Evolutionary conservation across 305 asterid genomes (phyloP).

Genomic region (Fraxinus sp.): DNA sequence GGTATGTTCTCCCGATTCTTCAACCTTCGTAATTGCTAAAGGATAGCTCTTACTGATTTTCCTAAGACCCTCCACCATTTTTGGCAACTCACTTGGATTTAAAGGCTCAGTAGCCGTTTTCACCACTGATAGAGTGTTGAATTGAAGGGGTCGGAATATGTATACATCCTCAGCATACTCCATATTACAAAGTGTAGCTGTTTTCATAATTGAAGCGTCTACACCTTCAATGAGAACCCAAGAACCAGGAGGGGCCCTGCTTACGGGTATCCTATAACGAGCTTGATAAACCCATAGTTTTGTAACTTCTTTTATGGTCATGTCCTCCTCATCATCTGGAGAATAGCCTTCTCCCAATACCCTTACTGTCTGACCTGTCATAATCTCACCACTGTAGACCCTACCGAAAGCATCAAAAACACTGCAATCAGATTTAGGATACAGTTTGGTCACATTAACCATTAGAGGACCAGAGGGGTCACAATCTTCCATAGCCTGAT

Average conservation of each 20-base stretch:
- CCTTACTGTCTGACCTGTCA: slow-evolving; percentile 86
- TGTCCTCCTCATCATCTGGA: slow-evolving; percentile 98
- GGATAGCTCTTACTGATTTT: slow-evolving; percentile 99
- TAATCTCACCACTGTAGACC: slow-evolving; percentile 91
- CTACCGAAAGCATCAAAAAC: slow-evolving; percentile 97
- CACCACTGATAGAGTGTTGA: slow-evolving; percentile 95
- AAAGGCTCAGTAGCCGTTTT: slow-evolving; percentile 97
- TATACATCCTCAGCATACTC: slow-evolving; percentile 77
- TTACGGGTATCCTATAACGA: slow-evolving; percentile 91
- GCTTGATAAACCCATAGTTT: slow-evolving; percentile 98
- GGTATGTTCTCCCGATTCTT: slow-evolving; percentile 97
- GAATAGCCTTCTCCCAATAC: slow-evolving; percentile 98
- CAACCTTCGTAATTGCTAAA: slow-evolving; percentile 92
- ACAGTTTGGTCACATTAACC: slow-evolving; percentile 87
- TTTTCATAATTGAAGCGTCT: slow-evolving; percentile 98
- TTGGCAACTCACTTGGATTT: slow-evolving; percentile 95
- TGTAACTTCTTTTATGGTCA: slow-evolving; percentile 93
- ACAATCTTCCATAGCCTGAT: slow-evolving; percentile 77
- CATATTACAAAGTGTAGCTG: slow-evolving; percentile 85
- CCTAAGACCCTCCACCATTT: slow-evolving; percentile 98
- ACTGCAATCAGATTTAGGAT: slow-evolving; percentile 96
- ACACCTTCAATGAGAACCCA: slow-evolving; percentile 99
- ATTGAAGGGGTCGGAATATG: slow-evolving; percentile 88
- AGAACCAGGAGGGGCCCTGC: slow-evolving; percentile 96
- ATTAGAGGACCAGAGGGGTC: slow-evolving; percentile 88